Evolutionary conservation across 345 rosid species (phyloP), one percentile per base, ranked within the genome.

Genomic region (Eucalyptus tenuipes): DNA sequence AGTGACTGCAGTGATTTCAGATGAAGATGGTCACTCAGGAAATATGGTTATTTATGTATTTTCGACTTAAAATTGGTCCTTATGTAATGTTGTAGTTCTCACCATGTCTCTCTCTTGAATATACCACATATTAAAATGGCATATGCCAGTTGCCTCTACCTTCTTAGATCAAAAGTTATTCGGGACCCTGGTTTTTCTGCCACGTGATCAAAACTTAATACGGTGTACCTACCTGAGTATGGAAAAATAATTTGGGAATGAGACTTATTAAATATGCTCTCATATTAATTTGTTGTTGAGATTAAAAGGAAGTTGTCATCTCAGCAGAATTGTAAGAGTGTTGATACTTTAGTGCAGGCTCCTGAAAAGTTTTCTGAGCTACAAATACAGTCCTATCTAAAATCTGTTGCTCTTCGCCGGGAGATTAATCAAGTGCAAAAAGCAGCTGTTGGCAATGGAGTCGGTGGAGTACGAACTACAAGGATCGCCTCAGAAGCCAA

Each of bases 401-500:
- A 97, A 92, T 94, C 98, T 80, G 98, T 97, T 89, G 96, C 99
- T 92, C 96, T 97, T 91, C 99, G 99, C 64, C 98, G 97, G 57
- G 98, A 98, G 90, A 98, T 98, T 91, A 93, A 96, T 90, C 96
- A 96, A 92, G 99, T 96, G 88, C 99, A 98, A 93, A 97, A 92
- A 92, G 92, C 95, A 90, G 97, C 99, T 85, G 94, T 96, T 92
- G 99, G 98, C 89, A 93, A 93, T 86, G 98, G 94, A 75, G 93
- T 97, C 61, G 96, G 95, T 91, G 99, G 99, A 86, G 94, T 97
- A 84, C 98, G 94, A 89, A 95, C 98, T 91, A 94, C 99, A 86
- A 91, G 97, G 88, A 98, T 97, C 89, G 98, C 99, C 25, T 97
- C 99, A 49, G 99, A 98, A 94, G 97, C 99, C 87, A 97, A 97